phyloP scores from a whole-genome alignment of 192 early-diverging fungal species.

The Coemansia sp. region DNA sequence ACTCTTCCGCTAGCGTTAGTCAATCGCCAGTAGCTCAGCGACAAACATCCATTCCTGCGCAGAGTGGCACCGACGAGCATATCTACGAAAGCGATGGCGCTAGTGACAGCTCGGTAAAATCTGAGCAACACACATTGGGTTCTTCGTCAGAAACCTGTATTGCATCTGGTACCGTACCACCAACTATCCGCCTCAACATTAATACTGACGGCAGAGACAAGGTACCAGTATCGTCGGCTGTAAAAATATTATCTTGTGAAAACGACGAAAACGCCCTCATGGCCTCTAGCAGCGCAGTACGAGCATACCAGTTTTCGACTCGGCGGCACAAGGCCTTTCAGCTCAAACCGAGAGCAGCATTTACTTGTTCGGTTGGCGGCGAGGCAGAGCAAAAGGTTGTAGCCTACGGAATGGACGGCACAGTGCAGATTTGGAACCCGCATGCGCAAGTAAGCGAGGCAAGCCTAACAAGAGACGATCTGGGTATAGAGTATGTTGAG shows the following conservation, averaged over 20 bases:
- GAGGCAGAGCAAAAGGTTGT: constrained; percentile 10
- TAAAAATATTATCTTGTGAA: background rate
- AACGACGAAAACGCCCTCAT: background rate
- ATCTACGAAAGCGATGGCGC: background rate
- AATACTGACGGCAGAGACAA: background rate
- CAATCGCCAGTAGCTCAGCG: background rate
- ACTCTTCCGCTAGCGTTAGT: background rate
- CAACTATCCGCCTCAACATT: background rate
- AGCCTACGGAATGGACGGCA: constrained; percentile 35
- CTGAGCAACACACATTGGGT: background rate
- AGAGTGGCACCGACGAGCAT: background rate
- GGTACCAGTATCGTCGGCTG: background rate
- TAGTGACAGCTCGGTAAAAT: background rate
- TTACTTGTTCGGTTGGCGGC: constrained; percentile 21
- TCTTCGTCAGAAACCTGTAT: background rate
- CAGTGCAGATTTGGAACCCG: constrained; percentile 42
- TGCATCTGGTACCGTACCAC: background rate
- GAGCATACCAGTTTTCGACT: constrained; percentile 28
- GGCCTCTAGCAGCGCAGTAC: background rate
- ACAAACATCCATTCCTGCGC: background rate
- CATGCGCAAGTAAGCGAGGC: background rate
- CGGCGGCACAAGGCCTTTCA: constrained; percentile 18
- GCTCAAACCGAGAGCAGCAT: constrained; percentile 35
- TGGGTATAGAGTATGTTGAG: constrained; percentile 25
- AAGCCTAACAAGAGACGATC: constrained; percentile 1